Conservation (phyloP, 2,329 filamentous ascomycete species). For the Aotearoamyces nothofagi region DNA sequence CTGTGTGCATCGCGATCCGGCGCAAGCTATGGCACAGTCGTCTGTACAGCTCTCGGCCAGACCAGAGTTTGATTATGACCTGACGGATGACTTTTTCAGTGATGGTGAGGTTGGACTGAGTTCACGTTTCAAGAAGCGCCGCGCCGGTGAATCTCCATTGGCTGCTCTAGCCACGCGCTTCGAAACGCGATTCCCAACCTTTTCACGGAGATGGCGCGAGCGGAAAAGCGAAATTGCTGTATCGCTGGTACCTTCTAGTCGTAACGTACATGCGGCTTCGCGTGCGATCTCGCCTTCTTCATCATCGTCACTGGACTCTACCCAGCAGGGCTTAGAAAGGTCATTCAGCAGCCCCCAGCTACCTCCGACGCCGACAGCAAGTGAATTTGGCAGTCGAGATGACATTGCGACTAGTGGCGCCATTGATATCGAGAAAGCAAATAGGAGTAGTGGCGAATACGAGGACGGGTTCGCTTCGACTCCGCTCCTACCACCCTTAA, state of each 20-base stretch:
- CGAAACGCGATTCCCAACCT: conserved; percentile 39
- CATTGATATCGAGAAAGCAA: conserved; percentile 37
- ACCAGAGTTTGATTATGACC: conserved; percentile 46
- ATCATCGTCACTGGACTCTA: conserved; percentile 57
- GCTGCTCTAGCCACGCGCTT: conserved; percentile 49
- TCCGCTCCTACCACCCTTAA: conserved; percentile 69
- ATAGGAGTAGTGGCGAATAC: conserved; percentile 30
- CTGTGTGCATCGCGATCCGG: conserved; percentile 38
- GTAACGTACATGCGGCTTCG: conserved; percentile 23
- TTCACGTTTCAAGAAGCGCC: conserved; percentile 38
- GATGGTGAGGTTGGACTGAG: conserved; percentile 40
- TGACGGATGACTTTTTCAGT: conserved; percentile 44
- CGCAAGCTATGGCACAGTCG: conserved; percentile 16
- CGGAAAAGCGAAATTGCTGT: conserved; percentile 24
- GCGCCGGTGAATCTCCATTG: conserved; percentile 42
- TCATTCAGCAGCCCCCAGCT: conserved; percentile 32
- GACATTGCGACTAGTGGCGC: conserved; percentile 30
- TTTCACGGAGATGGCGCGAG: conserved; percentile 37
- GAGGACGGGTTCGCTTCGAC: conserved; percentile 58
- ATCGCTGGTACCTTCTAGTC: conserved; percentile 10
- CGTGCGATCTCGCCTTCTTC: conserved; percentile 59
- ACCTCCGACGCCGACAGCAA: conserved; percentile 46
- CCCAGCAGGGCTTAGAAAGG: conserved; percentile 28
- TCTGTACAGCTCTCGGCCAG: conserved; percentile 22
- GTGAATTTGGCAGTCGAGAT: conserved; percentile 40